Base-by-base conservation (phyloP, 192 early-diverging fungal species). In the Umbelopsis ramanniana region DNA sequence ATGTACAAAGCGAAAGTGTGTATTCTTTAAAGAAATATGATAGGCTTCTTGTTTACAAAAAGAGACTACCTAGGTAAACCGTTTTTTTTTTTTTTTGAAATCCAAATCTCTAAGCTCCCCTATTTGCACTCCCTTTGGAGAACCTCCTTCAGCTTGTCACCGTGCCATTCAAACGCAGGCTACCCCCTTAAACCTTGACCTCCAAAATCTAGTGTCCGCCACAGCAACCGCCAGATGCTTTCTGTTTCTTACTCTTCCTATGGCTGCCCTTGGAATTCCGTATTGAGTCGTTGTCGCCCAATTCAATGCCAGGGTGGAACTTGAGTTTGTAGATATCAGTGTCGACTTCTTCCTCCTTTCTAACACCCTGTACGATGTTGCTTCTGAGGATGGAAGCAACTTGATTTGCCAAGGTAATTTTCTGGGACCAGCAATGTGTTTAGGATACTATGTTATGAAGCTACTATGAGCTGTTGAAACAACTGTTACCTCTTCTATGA, bases 271-370 rank as follows among this genome's bases (percentile, higher is more conserved):
- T 79, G n/a, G 69, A 12, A 1, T 79, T 72, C 43, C 74, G 74
- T 23, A 79, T 79, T 24, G 63, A 71, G 57, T 79, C 77, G 55
- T 79, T 79, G 50, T 79, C 77, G 2, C 77, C 73, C 38, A 79
- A 69, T 63, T 74, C 77, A 63, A 63, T 67, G 40, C 46, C 60
- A 37, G 37, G 12, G 24, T 67, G 63, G 21, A 43, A 67, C 8
- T 37, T 45, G 6, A 71, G 33, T 53, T 55, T 17, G 26, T 63
- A 47, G 7, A 17, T 47, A 33, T 69, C 68, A 71, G 70, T 72
- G 35, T 72, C 71, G 19, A 24, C 33, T 33, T 78, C 46, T 1
- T 73, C 67, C 14, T 70, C 77, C 23, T 70, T 60, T 38, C 11
- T 35, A 26, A 72, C 73, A 45, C 63, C 77, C 35, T 79, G 77